A percentile compares a stretch with the other conserved stretches of the same genome.
Conservation (phyloP, 208 protist species). For the Balamuthia mandrillaris region DNA sequence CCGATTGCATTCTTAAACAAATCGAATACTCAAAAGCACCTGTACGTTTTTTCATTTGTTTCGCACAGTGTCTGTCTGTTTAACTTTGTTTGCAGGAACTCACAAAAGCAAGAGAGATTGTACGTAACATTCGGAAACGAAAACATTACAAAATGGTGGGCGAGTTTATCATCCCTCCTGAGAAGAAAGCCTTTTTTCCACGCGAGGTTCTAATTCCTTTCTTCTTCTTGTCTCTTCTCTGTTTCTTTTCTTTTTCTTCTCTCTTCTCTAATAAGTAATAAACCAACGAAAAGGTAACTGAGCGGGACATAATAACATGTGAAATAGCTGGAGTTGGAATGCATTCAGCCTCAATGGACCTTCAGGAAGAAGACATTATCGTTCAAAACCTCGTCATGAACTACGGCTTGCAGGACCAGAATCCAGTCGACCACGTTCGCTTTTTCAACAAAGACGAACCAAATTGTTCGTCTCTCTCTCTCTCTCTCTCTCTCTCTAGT, state of each 20-base stretch:
- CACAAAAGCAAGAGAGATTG: slow-evolving; percentile 45
- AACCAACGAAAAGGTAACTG: background rate
- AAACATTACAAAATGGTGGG: slow-evolving; percentile 70
- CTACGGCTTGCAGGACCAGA: slow-evolving; percentile 73
- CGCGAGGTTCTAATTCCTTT: background rate
- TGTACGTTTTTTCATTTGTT: background rate
- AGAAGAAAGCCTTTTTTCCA: slow-evolving; percentile 47
- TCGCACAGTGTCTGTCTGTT: no score
- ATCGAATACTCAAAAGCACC: slow-evolving; percentile 64
- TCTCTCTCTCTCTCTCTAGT: background rate
- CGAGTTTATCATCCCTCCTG: slow-evolving; percentile 47
- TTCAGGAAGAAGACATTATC: slow-evolving; percentile 70
- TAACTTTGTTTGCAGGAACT: slow-evolving; percentile 51
- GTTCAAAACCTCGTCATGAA: slow-evolving; percentile 81
- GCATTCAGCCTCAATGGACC: no score
- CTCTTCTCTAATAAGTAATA: no score
- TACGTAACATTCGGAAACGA: slow-evolving; percentile 54
- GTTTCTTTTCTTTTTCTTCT: no score
- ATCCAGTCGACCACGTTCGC: slow-evolving; percentile 80
- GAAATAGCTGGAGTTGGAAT: background rate
- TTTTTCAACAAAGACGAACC: slow-evolving; percentile 74
- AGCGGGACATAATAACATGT: background rate
- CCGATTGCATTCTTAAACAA: slow-evolving; percentile 62
- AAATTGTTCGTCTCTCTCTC: background rate
- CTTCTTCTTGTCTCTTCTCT: background rate